Percentiles rank a stretch among this genome's conserved stretches.
Conservation (phyloP, 805 yeast species). For the Brettanomyces bruxellensis region DNA sequence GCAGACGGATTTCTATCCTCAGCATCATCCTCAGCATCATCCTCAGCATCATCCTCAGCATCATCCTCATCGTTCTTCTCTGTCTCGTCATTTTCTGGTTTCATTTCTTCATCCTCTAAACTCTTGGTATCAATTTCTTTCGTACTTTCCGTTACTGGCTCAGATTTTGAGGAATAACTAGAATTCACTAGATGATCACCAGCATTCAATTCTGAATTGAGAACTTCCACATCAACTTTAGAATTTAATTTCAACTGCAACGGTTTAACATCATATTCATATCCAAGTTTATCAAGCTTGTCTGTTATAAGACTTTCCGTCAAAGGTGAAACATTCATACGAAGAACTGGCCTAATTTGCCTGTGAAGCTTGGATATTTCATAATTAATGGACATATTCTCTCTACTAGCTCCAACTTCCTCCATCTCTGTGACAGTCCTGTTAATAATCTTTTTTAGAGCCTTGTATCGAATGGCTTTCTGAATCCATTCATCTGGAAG, state of each 20-base stretch:
- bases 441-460: conserved; percentile 57
- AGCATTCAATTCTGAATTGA: no score
- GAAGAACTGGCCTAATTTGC: conserved; percentile 15
- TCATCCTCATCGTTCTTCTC: not conserved
- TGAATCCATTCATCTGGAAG: conserved; percentile 62
- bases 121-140: not conserved
- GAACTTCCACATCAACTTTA: not conserved
- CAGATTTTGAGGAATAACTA: not conserved
- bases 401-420: conserved; percentile 45
- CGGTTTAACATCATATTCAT: conserved; percentile 10
- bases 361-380: conserved; percentile 1
- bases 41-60: not conserved
- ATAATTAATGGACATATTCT: conserved; percentile 22
- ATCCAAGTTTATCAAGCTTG: conserved; percentile 11
- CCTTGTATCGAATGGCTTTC: conserved; percentile 64
- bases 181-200: not conserved
- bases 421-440: conserved; percentile 57
- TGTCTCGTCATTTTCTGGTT: not conserved
- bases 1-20: not conserved
- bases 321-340: conserved; percentile 16
- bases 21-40: not conserved
- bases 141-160: not conserved
- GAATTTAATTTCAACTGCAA: not conserved
- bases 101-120: not conserved
- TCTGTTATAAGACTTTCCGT: conserved; percentile 10